These are phyloP conservation scores for Perkinsus marinus DNA, from an alignment of 169 alveolate species.

Conservation along the genomic window DNA sequence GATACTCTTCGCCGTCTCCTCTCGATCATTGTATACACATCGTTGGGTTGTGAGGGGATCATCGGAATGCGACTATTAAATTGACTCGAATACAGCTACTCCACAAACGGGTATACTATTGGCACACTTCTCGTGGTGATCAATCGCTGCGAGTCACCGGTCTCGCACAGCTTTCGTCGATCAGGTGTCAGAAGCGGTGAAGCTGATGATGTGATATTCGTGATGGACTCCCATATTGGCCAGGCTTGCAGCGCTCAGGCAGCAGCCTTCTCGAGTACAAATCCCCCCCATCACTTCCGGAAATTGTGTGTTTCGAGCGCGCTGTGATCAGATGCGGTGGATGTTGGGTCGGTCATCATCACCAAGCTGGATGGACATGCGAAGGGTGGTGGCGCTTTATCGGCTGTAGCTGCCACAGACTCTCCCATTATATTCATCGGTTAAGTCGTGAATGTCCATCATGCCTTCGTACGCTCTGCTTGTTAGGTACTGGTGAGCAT, in stretches of 20 bases:
- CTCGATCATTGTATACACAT: too few relatives aligned
- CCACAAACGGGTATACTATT: too few relatives aligned
- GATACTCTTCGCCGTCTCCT: too few relatives aligned
- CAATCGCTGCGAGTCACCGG: too few relatives aligned
- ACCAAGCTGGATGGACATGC: conserved; percentile 99
- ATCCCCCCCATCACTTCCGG: too few relatives aligned
- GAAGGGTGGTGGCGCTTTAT: conserved; percentile 99
- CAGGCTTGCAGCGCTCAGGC: conserved; percentile 99
- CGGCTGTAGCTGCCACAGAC: conserved; percentile 93
- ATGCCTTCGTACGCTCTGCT: too few relatives aligned
- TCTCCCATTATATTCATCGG: conserved; percentile 74
- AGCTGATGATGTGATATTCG: conserved; percentile 89
- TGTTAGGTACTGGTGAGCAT: conserved; percentile 97
- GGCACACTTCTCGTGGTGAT: too few relatives aligned
- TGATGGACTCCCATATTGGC: conserved; percentile 96
- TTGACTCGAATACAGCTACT: too few relatives aligned
- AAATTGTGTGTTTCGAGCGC: too few relatives aligned
- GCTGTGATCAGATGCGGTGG: conserved; percentile 53
- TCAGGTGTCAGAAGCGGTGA: not conserved
- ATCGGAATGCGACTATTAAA: too few relatives aligned
- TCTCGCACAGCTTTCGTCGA: not conserved
- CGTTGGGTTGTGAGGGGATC: too few relatives aligned
- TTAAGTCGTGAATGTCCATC: not conserved
- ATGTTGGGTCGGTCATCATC: conserved; percentile 92
- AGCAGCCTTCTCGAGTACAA: conserved; percentile 76